These are phyloP conservation scores for Candida xiaguanensis DNA, from an alignment of 805 yeast species.

Conservation along the genomic window DNA sequence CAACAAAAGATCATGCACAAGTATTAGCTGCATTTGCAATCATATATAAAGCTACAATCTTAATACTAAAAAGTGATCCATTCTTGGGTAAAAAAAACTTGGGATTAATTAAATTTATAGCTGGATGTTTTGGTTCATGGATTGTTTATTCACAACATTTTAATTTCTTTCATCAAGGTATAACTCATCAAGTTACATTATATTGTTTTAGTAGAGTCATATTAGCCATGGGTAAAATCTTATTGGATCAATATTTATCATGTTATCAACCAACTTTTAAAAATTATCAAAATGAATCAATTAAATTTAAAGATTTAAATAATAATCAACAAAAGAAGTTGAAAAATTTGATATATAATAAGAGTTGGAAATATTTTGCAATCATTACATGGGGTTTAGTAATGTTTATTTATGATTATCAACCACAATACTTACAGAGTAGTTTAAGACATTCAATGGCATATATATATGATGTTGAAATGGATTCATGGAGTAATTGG, in stretches of 20 bases:
- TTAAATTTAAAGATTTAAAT: slow-evolving; percentile 21
- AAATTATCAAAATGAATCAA: slow-evolving; percentile 11
- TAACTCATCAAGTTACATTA: slow-evolving; percentile 70
- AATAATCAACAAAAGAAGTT: slow-evolving; percentile 31
- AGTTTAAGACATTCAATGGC: slow-evolving; percentile 67
- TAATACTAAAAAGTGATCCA: slow-evolving; percentile 27
- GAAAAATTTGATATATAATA: slow-evolving; percentile 25
- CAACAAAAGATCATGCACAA: slow-evolving; percentile 53
- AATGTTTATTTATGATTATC: slow-evolving; percentile 64
- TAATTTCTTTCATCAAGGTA: slow-evolving; percentile 41
- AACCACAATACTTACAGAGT: slow-evolving; percentile 59
- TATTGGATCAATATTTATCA: slow-evolving; percentile 36
- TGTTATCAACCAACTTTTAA: slow-evolving; percentile 32
- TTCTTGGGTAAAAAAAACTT: slow-evolving; percentile 30
- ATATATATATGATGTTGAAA: slow-evolving; percentile 61
- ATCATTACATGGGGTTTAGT: slow-evolving; percentile 69
- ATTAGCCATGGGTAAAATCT: slow-evolving; percentile 55
- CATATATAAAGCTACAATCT: slow-evolving; percentile 42
- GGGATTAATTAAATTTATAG: slow-evolving; percentile 29
- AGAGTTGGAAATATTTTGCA: slow-evolving; percentile 58
- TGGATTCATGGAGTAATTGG: slow-evolving; percentile 48
- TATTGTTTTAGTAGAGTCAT: slow-evolving; percentile 69
- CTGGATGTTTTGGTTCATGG: slow-evolving; percentile 42
- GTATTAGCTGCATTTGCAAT: slow-evolving; percentile 56
- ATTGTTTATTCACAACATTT: slow-evolving; percentile 43